Percentiles rank a stretch among this genome's conserved stretches.
phyloP scores from a whole-genome alignment of 345 rosid species.

The Populus simonii region DNA sequence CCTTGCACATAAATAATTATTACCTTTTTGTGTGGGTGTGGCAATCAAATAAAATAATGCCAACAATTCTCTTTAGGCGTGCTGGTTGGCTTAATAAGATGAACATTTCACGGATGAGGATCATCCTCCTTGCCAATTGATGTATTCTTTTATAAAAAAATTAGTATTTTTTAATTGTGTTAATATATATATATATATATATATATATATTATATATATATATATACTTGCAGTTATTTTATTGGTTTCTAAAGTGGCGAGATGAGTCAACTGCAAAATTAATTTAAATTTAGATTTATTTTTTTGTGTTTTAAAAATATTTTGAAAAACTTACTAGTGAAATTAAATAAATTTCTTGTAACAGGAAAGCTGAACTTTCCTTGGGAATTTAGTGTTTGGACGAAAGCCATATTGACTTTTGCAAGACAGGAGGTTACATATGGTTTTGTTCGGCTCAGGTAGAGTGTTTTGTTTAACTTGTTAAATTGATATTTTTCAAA shows the following conservation, averaged over 20 bases:
- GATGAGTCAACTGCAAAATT: too few species aligned
- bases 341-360: too few species aligned
- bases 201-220: too few species aligned
- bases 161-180: too few species aligned
- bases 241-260: too few species aligned
- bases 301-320: too few species aligned
- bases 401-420: constrained; percentile 21
- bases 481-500: too few species aligned
- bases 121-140: neutral
- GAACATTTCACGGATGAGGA: neutral
- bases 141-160: too few species aligned
- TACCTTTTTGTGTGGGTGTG: neutral
- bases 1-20: neutral
- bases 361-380: constrained; percentile 24
- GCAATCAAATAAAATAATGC: neutral
- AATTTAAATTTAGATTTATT: too few species aligned
- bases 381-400: constrained; percentile 30
- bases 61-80: neutral
- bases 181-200: too few species aligned
- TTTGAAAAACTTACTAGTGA: too few species aligned
- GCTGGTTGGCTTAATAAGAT: constrained; percentile 1
- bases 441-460: constrained; percentile 21
- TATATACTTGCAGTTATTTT: too few species aligned
- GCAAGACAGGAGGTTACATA: constrained; percentile 10
- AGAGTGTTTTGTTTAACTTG: neutral